Evolutionary conservation across 179 eudicot genomes (phyloP).

Genomic region (Kewa caespitosa): DNA sequence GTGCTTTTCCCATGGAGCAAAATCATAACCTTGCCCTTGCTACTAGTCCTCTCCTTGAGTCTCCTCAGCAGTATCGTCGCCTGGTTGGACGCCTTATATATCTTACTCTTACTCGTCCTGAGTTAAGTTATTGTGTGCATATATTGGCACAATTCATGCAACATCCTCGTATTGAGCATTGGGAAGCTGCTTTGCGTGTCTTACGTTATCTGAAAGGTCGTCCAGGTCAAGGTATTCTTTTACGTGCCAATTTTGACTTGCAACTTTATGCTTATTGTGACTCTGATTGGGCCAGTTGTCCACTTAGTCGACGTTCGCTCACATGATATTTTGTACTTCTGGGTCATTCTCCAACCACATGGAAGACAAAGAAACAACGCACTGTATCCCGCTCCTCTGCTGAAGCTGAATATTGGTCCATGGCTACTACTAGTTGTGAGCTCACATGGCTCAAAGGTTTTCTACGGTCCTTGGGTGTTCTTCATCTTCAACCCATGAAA

Average conservation of each 20-base stretch:
- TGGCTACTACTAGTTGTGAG: too few relatives aligned
- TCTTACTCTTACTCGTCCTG: neutral
- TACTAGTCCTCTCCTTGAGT: neutral
- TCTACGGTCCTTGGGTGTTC: too few relatives aligned
- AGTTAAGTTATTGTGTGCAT: neutral
- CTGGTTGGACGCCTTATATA: neutral
- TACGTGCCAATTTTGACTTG: neutral
- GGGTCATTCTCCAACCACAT: neutral
- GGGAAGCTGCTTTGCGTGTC: neutral
- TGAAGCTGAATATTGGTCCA: too few relatives aligned
- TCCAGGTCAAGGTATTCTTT: neutral
- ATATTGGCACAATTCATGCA: neutral
- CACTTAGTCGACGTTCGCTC: neutral
- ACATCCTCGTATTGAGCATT: neutral
- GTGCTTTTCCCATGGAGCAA: neutral
- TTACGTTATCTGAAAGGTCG: neutral
- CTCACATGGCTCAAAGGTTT: too few relatives aligned
- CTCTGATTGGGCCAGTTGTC: neutral
- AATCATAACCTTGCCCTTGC: neutral
- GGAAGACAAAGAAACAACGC: conserved; percentile 6
- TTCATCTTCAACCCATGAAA: too few relatives aligned
- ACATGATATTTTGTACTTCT: neutral
- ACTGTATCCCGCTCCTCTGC: too few relatives aligned
- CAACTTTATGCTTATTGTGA: neutral
- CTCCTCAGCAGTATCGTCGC: neutral